Evolutionary conservation across 768 basidiomycete species (phyloP).

Genomic region (Collybiopsis luxurians): DNA sequence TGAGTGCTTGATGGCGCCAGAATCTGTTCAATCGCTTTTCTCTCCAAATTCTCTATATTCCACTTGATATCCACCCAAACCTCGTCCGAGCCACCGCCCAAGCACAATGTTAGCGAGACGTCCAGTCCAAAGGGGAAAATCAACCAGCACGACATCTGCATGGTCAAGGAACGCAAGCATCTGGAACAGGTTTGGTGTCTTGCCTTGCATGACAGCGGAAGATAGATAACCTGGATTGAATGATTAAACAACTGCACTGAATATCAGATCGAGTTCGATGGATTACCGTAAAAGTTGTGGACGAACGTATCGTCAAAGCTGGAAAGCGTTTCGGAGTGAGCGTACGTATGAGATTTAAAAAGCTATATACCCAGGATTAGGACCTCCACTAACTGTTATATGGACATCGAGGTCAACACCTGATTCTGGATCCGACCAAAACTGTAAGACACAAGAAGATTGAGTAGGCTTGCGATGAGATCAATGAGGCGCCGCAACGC

Average conservation of each 20-base stretch:
- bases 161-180: constrained; percentile 25
- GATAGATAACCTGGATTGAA: constrained; percentile 15
- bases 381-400: constrained; percentile 23
- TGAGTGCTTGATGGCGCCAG: no score
- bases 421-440: constrained; percentile 22
- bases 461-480: not conserved
- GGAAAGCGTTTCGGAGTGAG: not conserved
- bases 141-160: constrained; percentile 21
- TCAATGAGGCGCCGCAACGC: not conserved
- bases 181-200: constrained; percentile 19
- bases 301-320: constrained; percentile 25
- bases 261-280: not conserved
- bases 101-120: constrained; percentile 19
- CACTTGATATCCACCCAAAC: constrained; percentile 20
- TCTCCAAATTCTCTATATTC: constrained; percentile 19
- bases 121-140: constrained; percentile 20
- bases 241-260: no score
- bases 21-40: not conserved
- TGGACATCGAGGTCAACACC: constrained; percentile 22
- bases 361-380: constrained; percentile 17
- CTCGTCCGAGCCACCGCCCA: constrained; percentile 20
- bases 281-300: constrained; percentile 20
- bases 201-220: constrained; percentile 19
- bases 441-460: constrained; percentile 7
- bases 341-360: not conserved